phyloP scores from a whole-genome alignment of 352 stramenopile genomes.

The Pythium coloratum region DNA sequence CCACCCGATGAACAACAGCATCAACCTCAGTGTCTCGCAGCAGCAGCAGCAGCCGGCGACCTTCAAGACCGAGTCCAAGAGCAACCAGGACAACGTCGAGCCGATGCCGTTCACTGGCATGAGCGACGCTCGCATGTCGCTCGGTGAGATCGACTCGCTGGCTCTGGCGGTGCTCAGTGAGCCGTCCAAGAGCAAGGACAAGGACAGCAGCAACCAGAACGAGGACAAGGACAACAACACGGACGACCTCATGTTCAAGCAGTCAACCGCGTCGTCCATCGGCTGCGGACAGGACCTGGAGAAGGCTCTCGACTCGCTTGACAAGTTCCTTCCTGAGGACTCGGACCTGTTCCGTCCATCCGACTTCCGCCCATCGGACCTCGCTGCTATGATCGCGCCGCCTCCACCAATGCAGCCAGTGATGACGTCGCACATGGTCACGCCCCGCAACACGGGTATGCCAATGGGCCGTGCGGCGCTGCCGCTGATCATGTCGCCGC shows the following conservation, averaged over 20 bases:
- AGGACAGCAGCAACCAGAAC: conserved; percentile 2
- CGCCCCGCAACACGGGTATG: conserved; percentile 32
- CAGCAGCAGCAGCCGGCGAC: conserved; percentile 39
- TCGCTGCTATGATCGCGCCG: conserved; percentile 21
- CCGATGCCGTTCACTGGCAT: conserved; percentile 62
- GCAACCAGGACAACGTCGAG: conserved; percentile 42
- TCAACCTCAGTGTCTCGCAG: conserved; percentile 64
- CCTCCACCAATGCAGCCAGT: conserved; percentile 15
- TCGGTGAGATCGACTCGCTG: conserved; percentile 56
- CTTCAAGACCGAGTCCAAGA: conserved; percentile 26
- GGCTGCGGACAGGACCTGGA: conserved; percentile 56
- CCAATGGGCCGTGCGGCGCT: conserved; percentile 33
- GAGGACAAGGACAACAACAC: conserved; percentile 2
- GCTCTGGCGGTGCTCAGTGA: conserved; percentile 58
- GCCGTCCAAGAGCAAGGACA: conserved; percentile 16
- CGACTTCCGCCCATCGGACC: conserved; percentile 24
- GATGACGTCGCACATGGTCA: conserved; percentile 29
- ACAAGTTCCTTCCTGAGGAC: conserved; percentile 66
- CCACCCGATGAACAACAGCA: conserved; percentile 31
- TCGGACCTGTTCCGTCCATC: conserved; percentile 52
- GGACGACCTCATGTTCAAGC: conserved; percentile 16
- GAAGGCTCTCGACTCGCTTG: conserved; percentile 72
- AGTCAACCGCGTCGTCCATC: conserved; percentile 28
- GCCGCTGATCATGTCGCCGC: conserved; percentile 40
- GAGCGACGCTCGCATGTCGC: conserved; percentile 42